Conservation (phyloP, 1,139 yeast genomes). For the Scheffersomyces segobiensis region DNA sequence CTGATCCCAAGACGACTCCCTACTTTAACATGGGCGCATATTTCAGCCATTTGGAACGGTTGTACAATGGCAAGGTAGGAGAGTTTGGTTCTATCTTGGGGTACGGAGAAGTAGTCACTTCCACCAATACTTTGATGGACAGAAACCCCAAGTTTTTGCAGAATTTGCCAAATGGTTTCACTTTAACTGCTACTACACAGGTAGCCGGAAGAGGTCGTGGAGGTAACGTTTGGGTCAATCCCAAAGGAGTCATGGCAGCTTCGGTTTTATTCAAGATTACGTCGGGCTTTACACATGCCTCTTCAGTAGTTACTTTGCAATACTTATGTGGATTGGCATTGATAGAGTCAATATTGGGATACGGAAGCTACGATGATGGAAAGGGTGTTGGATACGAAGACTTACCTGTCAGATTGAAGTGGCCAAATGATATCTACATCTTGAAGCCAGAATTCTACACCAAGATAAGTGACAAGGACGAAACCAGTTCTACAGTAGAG, state of each 20-base stretch:
- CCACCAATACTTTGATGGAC: slow-evolving; percentile 81
- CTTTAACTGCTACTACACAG: slow-evolving; percentile 79
- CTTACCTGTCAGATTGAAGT: slow-evolving; percentile 79
- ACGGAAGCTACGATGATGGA: slow-evolving; percentile 48
- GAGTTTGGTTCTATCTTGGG: slow-evolving; percentile 63
- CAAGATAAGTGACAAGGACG: slow-evolving; percentile 27
- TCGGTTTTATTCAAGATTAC: slow-evolving; percentile 72
- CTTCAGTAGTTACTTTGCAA: slow-evolving; percentile 74
- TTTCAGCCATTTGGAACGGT: slow-evolving; percentile 44
- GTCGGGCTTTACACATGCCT: slow-evolving; percentile 32
- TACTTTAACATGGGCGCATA: slow-evolving; percentile 66
- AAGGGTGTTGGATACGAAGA: slow-evolving; percentile 60
- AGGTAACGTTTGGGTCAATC: slow-evolving; percentile 93
- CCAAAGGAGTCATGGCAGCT: slow-evolving; percentile 85
- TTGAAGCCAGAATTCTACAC: slow-evolving; percentile 60
- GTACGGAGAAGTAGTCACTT: slow-evolving; percentile 88
- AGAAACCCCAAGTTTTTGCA: slow-evolving; percentile 61
- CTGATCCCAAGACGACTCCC: slow-evolving; percentile 61
- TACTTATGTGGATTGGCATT: slow-evolving; percentile 83
- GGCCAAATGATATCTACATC: slow-evolving; percentile 96
- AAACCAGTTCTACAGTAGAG: slow-evolving; percentile 34
- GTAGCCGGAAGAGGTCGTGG: slow-evolving; percentile 93
- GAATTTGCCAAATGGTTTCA: slow-evolving; percentile 67
- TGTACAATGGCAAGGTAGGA: slow-evolving; percentile 25
- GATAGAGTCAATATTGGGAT: slow-evolving; percentile 70